Percentiles rank a stretch among this genome's conserved stretches.
Evolutionary conservation across 768 basidiomycete species (phyloP).

Genomic region (Lentinus tigrinus): DNA sequence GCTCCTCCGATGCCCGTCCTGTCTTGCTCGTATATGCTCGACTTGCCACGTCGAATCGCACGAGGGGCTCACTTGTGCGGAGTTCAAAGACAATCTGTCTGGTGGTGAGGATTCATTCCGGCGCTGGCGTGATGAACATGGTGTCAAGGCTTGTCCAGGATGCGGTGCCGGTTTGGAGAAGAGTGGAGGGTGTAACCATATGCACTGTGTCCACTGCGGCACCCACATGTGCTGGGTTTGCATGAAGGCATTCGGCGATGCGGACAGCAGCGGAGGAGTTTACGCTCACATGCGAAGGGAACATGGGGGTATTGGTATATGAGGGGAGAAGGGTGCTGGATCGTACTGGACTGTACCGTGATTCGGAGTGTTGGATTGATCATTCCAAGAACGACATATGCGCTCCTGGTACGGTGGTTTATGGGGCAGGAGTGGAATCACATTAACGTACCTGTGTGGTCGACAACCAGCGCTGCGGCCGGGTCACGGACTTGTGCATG

Average conservation of each 20-base stretch:
- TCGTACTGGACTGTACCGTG: too few relatives aligned
- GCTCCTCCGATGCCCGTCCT: conserved; percentile 36
- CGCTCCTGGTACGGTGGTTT: too few relatives aligned
- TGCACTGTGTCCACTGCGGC: conserved; percentile 33
- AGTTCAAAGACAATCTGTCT: conserved; percentile 16
- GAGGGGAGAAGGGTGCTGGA: too few relatives aligned
- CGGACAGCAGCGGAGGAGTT: conserved; percentile 23
- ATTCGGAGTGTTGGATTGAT: too few relatives aligned
- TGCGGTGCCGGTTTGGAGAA: conserved; percentile 37
- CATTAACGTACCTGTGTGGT: too few relatives aligned
- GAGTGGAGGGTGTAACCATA: conserved; percentile 40
- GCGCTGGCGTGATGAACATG: conserved; percentile 29
- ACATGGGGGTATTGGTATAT: conserved; percentile 26
- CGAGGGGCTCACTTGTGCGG: conserved; percentile 39
- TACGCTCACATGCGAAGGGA: conserved; percentile 33
- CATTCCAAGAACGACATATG: too few relatives aligned
- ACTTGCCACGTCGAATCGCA: conserved; percentile 40
- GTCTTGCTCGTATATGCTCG: conserved; percentile 37
- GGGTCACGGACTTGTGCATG: too few relatives aligned
- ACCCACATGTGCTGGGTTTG: conserved; percentile 43
- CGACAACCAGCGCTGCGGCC: too few relatives aligned
- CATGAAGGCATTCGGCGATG: conserved; percentile 30
- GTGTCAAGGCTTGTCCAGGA: conserved; percentile 36
- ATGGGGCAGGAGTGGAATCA: too few relatives aligned
- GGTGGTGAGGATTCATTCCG: conserved; percentile 18